These are phyloP conservation scores for Diversispora epigaea DNA, from an alignment of 192 early-diverging fungal species.

Conservation along the genomic window DNA sequence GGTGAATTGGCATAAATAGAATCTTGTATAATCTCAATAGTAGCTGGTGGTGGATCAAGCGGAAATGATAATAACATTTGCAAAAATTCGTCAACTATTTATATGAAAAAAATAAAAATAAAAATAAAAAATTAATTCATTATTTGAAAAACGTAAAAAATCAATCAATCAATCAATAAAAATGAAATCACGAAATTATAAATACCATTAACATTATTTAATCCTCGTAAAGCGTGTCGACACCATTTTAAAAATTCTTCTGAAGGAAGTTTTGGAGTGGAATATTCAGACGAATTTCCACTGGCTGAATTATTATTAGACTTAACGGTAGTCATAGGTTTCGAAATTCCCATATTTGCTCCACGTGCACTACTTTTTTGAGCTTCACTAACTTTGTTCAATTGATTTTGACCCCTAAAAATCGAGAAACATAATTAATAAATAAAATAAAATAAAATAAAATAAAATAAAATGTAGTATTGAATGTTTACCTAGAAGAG, in stretches of 20 bases:
- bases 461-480: not conserved
- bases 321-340: slow-evolving; percentile 17
- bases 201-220: slow-evolving; percentile 57
- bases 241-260: slow-evolving; percentile 77
- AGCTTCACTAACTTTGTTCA: not conserved
- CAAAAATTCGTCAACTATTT: slow-evolving; percentile 66
- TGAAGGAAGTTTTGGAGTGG: slow-evolving; percentile 44
- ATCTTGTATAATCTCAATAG: slow-evolving; percentile 75
- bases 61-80: slow-evolving; percentile 77
- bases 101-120: not conserved
- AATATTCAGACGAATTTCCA: slow-evolving; percentile 32
- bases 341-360: slow-evolving; percentile 26
- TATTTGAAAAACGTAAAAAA: not conserved
- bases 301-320: not conserved
- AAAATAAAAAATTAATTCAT: not conserved
- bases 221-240: slow-evolving; percentile 58
- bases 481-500: not conserved
- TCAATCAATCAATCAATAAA: not conserved
- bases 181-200: not conserved
- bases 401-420: not conserved
- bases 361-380: not conserved
- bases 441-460: not conserved
- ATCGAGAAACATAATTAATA: not conserved
- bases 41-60: slow-evolving; percentile 57
- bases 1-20: slow-evolving; percentile 73